Evolutionary conservation across 2,329 filamentous ascomycete genomes (phyloP), one percentile per base, ranked within the genome.

Genomic region (Epichloe uncinata): DNA sequence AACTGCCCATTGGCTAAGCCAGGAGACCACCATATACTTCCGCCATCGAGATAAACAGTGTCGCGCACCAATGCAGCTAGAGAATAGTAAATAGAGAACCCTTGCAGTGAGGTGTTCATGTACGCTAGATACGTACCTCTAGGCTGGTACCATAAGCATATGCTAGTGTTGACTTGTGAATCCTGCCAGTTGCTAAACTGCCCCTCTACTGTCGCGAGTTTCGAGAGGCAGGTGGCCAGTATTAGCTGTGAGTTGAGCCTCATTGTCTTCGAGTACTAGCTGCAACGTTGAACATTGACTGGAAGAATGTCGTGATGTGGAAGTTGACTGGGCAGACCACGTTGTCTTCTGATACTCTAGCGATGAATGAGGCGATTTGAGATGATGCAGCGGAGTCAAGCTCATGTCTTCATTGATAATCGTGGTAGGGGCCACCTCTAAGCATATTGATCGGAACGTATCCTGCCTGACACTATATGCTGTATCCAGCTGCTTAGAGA

Each of bases 1-100:
- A 57, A 56, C 5, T 58, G 53, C 3, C 74, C 78, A 56, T 77
- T 68, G 2, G 67, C 61, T 47, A 77, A 56, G 11, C 72, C 73
- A 3, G 71, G 70, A 35, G 65, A 54, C 79, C 81, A 84, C 52
- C 54, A 70, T 11, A 82, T 61, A 41, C 60, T 54, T 3, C 82
- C 82, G 37, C 82, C 82, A 60, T 86, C 81, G 20, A 86, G 62
- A 58, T 83, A 85, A 15, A 84, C 65, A 2, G 73, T 80, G 56
- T 85, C 79, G 41, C 73, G 73, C 36, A 85, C 64, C 3, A 81
- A 64, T 37, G 74, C 73, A 53, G 73, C 81, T 82, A 13, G 33
- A 11, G 15, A 13, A 42, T 12, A 22, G 40, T 48, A 30, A 48
- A 37, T 22, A 36, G 4, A n/a, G 18, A 26, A 33, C 3, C 8